These are phyloP conservation scores for Camellia lanceoleosa DNA, from an alignment of 148 eudicot genomes.

Conservation along the genomic window DNA sequence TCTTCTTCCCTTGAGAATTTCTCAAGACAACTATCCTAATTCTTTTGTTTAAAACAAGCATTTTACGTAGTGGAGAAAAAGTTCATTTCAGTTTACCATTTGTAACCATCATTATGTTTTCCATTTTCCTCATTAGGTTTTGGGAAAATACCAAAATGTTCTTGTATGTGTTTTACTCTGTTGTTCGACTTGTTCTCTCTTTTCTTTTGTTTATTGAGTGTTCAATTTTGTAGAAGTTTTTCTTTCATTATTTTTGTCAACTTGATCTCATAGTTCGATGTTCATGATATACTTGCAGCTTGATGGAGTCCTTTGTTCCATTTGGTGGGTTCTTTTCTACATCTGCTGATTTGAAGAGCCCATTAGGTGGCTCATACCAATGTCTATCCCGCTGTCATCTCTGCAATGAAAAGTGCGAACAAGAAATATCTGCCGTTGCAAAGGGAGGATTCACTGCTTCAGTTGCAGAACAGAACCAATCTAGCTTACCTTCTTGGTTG, in stretches of 20 bases:
- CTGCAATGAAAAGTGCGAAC: constrained; percentile 46
- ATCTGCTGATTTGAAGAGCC: constrained; percentile 45
- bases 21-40: neutral
- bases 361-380: constrained; percentile 39
- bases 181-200: neutral
- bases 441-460: constrained; percentile 38
- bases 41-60: neutral
- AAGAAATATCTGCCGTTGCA: constrained; percentile 43
- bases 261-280: constrained; percentile 23
- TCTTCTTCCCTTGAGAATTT: neutral
- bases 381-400: constrained; percentile 30
- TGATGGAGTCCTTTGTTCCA: constrained; percentile 95
- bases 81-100: neutral
- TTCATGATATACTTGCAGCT: constrained; percentile 41
- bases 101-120: too few species aligned
- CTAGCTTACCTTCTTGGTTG: constrained; percentile 55
- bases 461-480: constrained; percentile 39
- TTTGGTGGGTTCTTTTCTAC: constrained; percentile 82
- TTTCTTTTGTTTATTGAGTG: neutral
- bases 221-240: neutral
- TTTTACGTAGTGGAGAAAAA: neutral
- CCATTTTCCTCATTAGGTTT: too few species aligned
- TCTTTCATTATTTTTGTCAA: neutral
- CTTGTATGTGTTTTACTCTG: too few species aligned
- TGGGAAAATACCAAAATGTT: too few species aligned